Evolutionary conservation across 129 eudicot genomes (phyloP), one percentile per base, ranked within the genome.

Genomic region (Arctium minus): DNA sequence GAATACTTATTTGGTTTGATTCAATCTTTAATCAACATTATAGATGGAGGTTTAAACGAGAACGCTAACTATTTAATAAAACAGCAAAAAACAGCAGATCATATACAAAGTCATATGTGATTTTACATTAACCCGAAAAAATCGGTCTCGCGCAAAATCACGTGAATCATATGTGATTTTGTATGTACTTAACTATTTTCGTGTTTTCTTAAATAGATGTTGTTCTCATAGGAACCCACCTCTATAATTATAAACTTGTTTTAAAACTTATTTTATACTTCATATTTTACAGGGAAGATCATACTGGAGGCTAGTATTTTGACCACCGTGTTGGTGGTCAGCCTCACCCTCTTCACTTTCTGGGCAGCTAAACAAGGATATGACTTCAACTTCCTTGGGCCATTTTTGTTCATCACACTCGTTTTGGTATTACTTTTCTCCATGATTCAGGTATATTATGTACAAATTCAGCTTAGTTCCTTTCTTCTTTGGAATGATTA

Each of bases 291-390:
- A 91, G 98, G 93, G 53, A 80, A 85, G 12, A 73, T 88, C 35
- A 84, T 91, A 40, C 69, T 91, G 74, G 80, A 88, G 83, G 98
- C 98, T 53, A 86, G 88, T 72, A 85, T 93, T 64, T 56, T 91
- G 78, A 91, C 98, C 2, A 17, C 85, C 1, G 80, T 92, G 10
- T 79, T 93, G 35, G 89, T 84, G 35, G 80, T 90, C 18, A 80
- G 87, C 69, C 96, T 93, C 73, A 91, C 98, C 40, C 74, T 90
- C 70, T 93, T 89, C 89, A 93, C 98, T 40, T 93, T 93, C 85
- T 77, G 89, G 92, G 97, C 90, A 37, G 94, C 94, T 35, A 87
- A 81, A 76, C 81, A 84, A 84, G 98, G 98, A 80, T 73, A 80
- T 3, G 98, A 93, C 82, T 93, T 93, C 76, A 81, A 83, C 84